A percentile compares a stretch with the other conserved stretches of the same genome.
Evolutionary conservation across 352 stramenopile genomes (phyloP).

Genomic region (Phytophthora chlamydospora): DNA sequence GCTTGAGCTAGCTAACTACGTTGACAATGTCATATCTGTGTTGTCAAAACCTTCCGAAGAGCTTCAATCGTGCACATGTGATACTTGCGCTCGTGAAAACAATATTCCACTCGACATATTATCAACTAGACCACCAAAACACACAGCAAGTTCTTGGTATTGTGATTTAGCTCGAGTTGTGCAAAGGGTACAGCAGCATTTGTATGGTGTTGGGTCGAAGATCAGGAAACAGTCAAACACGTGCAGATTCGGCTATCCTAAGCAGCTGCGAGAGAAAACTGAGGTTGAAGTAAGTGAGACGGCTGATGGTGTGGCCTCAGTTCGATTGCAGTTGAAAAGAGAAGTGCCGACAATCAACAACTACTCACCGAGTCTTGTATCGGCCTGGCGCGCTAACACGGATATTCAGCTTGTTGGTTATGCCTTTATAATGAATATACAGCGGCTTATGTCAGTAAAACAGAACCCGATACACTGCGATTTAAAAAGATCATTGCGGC

Average conservation of each 20-base stretch:
- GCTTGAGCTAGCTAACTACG: not conserved
- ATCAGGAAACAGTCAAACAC: conserved; percentile 6
- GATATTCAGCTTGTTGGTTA: conserved; percentile 32
- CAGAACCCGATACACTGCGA: conserved; percentile 7
- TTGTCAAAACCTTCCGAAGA: not conserved
- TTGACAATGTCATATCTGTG: conserved; percentile 14
- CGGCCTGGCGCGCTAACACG: conserved; percentile 30
- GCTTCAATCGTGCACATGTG: not conserved
- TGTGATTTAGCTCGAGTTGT: conserved; percentile 21
- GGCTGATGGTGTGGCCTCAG: not conserved
- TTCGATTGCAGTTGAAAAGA: conserved; percentile 4
- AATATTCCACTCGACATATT: conserved; percentile 3
- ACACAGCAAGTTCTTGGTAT: not conserved
- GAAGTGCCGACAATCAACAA: conserved; percentile 7
- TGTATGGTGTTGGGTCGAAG: conserved; percentile 5
- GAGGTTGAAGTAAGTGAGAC: not conserved
- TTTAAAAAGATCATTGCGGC: conserved; percentile 13
- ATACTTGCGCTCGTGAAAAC: not conserved
- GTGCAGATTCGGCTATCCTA: conserved; percentile 18
- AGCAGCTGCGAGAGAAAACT: conserved; percentile 1
- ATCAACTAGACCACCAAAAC: not conserved
- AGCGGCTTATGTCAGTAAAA: conserved; percentile 37
- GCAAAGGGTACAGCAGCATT: conserved; percentile 18
- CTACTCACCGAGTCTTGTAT: not conserved
- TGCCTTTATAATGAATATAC: conserved; percentile 37